These are phyloP conservation scores for Medicago truncatula DNA, from an alignment of 306 rosid species.

Conservation along the genomic window DNA sequence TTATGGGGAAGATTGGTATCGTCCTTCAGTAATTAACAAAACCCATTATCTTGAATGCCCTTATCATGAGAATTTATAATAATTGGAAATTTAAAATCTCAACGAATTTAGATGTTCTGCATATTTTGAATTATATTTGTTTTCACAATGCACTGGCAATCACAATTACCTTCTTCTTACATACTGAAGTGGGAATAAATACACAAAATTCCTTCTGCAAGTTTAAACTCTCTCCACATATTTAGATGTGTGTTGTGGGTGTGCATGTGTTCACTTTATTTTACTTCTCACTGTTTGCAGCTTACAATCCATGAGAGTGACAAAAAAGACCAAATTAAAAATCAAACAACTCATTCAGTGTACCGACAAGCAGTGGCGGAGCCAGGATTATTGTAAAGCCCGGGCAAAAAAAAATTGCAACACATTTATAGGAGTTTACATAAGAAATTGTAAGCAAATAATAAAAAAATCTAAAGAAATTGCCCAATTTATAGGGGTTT, in stretches of 20 bases:
- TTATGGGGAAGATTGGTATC: constrained; percentile 22
- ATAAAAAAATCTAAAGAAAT: too few relatives aligned
- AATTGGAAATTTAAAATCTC: constrained; percentile 8
- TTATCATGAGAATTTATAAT: constrained; percentile 10
- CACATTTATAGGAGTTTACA: too few relatives aligned
- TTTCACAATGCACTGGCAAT: constrained; percentile 1
- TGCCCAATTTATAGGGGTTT: too few relatives aligned
- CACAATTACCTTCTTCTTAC: constrained; percentile 24
- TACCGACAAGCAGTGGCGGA: constrained; percentile 8
- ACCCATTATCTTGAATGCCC: constrained; percentile 18
- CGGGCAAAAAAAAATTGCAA: too few relatives aligned
- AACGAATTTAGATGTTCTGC: background rate
- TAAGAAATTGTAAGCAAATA: too few relatives aligned
- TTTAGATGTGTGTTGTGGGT: background rate
- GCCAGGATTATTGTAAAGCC: too few relatives aligned
- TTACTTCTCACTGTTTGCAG: background rate
- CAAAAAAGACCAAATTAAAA: constrained; percentile 3
- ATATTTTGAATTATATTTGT: constrained; percentile 14
- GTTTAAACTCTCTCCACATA: background rate
- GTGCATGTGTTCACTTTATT: background rate
- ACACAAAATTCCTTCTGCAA: background rate
- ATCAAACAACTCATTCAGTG: constrained; percentile 23
- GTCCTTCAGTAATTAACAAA: background rate
- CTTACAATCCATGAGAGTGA: background rate
- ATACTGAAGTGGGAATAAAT: constrained; percentile 6